Base-by-base conservation (phyloP, 306 rosid species). In the Malus sieversii region DNA sequence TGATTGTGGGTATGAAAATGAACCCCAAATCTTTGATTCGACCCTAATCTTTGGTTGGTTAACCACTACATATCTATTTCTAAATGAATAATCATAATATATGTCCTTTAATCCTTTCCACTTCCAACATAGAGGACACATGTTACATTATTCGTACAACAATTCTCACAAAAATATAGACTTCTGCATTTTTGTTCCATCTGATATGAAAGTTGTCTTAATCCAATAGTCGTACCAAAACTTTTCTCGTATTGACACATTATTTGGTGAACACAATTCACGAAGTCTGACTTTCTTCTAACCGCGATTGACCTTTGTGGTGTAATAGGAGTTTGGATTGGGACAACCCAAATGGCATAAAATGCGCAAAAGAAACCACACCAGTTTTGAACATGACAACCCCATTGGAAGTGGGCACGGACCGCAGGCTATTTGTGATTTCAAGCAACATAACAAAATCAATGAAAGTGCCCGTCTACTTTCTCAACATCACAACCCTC, bases 281-380 rank as follows among this genome's bases (percentile, higher is more conserved):
- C 8, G 4, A 6, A 20, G 29, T 57, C 4, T n/a, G 4, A 57
- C 27, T 57, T n/a, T n/a, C 11, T 57, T 8, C 62, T 0, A 57
- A 57, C 62, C 29, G 29, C 33, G 16, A 35, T 30, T 78, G 23
- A 29, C 55, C 20, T 53, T 22, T 27, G 22, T 58, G 12, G 2
- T 55, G 70, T 66, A 9, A 38, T 57, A 94, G 99, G 97, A 95
- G 99, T 70, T 82, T 84, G 61, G 93, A 86, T 69, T 95, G 99
- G 99, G 81, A 85, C 87, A 92, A 92, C 51, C 97, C 96, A 0
- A 76, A 92, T 32, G 99, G 99, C 2, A 84, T 87, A 84, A 95
- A 95, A 78, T 95, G 99, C 71, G 99, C 99, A 0, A 90, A 80
- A 81, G 99, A 95, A 72, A 95, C 93, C 0, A 82, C 79, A 52